Evolutionary conservation across 1,284 basidiomycete genomes (phyloP), one percentile per base, ranked within the genome.

Genomic region (Ceratobasidium sp.): DNA sequence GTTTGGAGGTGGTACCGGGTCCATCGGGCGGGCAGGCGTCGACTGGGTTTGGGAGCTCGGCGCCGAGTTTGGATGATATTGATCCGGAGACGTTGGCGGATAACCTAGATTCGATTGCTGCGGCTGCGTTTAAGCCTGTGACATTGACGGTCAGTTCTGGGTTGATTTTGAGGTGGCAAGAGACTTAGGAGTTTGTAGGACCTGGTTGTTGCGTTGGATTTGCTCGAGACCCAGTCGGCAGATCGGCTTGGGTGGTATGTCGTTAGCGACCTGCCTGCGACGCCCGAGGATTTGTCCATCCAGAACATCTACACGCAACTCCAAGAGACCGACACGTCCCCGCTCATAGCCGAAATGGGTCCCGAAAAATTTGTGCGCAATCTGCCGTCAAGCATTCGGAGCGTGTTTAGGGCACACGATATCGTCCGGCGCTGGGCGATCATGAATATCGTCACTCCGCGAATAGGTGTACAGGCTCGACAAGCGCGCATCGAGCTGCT

Each of bases 401-500:
- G 88, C 77, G 90, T 91, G 77, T 85, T 93, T 71, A 86, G 92
- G 41, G 91, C 91, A 0, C 91, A 90, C 79, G 85, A 84, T 54
- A 89, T 92, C 69, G 83, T 93, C 31, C 89, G 91, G 39, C 92
- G 90, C 81, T 94, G 92, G 92, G 81, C 90, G 3, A 84, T 92
- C 64, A 86, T 88, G 16, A 89, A 89, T 80, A 83, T 94, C 48
- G 86, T 89, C 1, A 85, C 87, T 0, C 86, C 88, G 0, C 84
- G 86, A 51, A 79, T 93, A 22, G 90, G 91, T 8, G 81, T 89
- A 29, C 85, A 87, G 24, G 81, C 80, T 13, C 86, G 92, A n/a
- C 90, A 92, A 77, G 83, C 85, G 4, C 86, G 92, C 46, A 90
- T 93, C 85, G 91, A 93, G 75, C 80, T 89, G 56, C 81, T 91